Conservation (phyloP, 169 alveolate species). For the Plasmodium adleri region DNA sequence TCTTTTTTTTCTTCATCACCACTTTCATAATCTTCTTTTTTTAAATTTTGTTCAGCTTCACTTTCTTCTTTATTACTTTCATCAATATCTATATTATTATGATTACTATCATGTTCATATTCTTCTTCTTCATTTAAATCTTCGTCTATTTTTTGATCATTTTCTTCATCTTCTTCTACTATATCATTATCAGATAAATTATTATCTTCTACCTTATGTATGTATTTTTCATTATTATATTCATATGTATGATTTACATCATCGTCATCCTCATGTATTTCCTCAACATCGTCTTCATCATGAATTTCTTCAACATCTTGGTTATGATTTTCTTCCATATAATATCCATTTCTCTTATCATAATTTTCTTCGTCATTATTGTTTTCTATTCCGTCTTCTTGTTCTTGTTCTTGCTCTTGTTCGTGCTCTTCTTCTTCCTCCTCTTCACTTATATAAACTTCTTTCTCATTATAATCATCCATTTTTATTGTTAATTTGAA, state of each 20-base stretch:
- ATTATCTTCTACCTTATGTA: too few relatives aligned
- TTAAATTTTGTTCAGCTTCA: background rate
- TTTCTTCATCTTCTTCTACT: background rate
- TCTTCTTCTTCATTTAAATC: slow-evolving; percentile 9
- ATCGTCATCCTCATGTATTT: background rate
- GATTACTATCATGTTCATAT: background rate
- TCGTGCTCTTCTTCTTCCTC: slow-evolving; percentile 26
- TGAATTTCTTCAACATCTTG: too few relatives aligned
- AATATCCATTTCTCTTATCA: too few relatives aligned
- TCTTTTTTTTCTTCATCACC: background rate
- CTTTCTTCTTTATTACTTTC: background rate
- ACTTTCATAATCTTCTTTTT: background rate
- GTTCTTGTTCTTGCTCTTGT: slow-evolving; percentile 18
- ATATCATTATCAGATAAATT: background rate
- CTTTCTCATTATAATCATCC: background rate
- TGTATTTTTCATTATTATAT: slow-evolving; percentile 1
- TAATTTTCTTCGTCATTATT: background rate
- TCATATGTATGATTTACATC: background rate
- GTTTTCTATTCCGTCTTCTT: background rate
- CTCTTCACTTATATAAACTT: slow-evolving; percentile 1
- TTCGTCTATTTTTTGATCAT: slow-evolving; percentile 1
- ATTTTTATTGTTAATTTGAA: background rate
- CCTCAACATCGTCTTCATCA: too few relatives aligned
- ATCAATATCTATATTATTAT: slow-evolving; percentile 2
- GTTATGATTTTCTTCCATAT: too few relatives aligned